Evolutionary conservation across 208 protist species (phyloP), one percentile per base, ranked within the genome.

Genomic region (Crithidia expoeki): DNA sequence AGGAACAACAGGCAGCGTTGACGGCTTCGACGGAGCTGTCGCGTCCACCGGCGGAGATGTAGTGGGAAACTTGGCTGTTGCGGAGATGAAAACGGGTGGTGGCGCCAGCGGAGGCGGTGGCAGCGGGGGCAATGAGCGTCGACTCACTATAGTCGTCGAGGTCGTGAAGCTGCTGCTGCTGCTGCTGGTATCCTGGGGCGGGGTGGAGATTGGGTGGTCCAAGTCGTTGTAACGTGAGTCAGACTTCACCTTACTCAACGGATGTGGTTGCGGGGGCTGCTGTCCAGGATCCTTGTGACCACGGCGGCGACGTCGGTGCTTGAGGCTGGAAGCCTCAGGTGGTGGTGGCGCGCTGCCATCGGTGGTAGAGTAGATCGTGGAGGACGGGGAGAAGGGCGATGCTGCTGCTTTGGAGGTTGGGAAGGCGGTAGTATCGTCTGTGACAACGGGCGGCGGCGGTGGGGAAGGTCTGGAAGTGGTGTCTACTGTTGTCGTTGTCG

Each of bases 41-140:
- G 21, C 23, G 27, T 30, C 16, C 1, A 27, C 33, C 46, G 58
- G n/a, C 33, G 46, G 30, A 0, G 65, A 25, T 17, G n/a, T 27
- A 7, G 7, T 30, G 11, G 23, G 2, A 21, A 25, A 23, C 30
- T n/a, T 28, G 0, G 21, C 25, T 5, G 59, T 14, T 14, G 55
- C 21, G 40, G 38, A n/a, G 12, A 4, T 17, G 36, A 40, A 5
- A 12, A 40, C 36, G 36, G 36, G 36, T 38, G 53, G 11, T 10
- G 47, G n/a, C 32, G 27, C 52, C 52, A 47, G 33, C 42, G 53
- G 69, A 28, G 76, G 76, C 16, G 69, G 65, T 3, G 66, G 67
- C 52, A 68, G 71, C 71, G 65, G 76, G n/a, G 70, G 70, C 44
- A 64, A 33, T 1, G 53, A 59, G 1, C 40, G 71, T 33, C 50